A percentile compares a stretch with the other conserved stretches of the same genome.
These are phyloP conservation scores for Microbotryum scabiosae DNA, from an alignment of 1,284 basidiomycete genomes.

Conservation along the genomic window DNA sequence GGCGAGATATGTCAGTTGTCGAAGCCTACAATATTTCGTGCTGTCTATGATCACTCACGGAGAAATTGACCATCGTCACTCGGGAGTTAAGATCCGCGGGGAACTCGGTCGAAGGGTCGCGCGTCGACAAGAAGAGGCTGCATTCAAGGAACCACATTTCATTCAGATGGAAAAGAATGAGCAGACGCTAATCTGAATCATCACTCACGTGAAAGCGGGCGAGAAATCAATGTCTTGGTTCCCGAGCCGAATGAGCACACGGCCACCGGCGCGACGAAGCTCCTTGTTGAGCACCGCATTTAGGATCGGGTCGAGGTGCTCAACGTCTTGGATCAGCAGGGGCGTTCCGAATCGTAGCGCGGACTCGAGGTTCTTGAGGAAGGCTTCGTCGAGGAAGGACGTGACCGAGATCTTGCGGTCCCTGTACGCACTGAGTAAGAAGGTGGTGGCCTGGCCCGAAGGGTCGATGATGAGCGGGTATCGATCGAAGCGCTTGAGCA, in stretches of 20 bases:
- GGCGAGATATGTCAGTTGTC: neutral
- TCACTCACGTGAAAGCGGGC: conserved; percentile 69
- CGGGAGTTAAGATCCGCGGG: conserved; percentile 97
- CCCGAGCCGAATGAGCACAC: conserved; percentile 95
- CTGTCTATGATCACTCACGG: conserved; percentile 51
- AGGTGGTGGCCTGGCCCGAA: conserved; percentile 93
- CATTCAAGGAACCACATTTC: neutral
- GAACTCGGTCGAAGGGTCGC: conserved; percentile 95
- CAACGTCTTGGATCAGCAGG: conserved; percentile 93
- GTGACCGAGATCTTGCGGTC: conserved; percentile 96
- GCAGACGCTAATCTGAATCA: too few relatives aligned
- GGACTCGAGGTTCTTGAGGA: conserved; percentile 95
- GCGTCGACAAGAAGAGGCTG: conserved; percentile 88
- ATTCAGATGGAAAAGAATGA: neutral
- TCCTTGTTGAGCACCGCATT: conserved; percentile 98
- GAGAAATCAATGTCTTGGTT: conserved; percentile 99
- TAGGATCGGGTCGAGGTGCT: conserved; percentile 93
- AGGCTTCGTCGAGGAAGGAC: conserved; percentile 96
- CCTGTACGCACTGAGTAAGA: conserved; percentile 89
- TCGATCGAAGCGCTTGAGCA: conserved; percentile 95
- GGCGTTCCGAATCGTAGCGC: conserved; percentile 99
- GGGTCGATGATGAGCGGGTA: conserved; percentile 98
- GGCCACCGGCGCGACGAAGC: conserved; percentile 76
- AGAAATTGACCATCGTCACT: conserved; percentile 99
- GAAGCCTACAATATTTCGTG: neutral